A percentile compares a stretch with the other conserved stretches of the same genome.
These are phyloP conservation scores for Coniochaeta ligniaria DNA, from an alignment of 2,329 filamentous ascomycete species.

Conservation along the genomic window DNA sequence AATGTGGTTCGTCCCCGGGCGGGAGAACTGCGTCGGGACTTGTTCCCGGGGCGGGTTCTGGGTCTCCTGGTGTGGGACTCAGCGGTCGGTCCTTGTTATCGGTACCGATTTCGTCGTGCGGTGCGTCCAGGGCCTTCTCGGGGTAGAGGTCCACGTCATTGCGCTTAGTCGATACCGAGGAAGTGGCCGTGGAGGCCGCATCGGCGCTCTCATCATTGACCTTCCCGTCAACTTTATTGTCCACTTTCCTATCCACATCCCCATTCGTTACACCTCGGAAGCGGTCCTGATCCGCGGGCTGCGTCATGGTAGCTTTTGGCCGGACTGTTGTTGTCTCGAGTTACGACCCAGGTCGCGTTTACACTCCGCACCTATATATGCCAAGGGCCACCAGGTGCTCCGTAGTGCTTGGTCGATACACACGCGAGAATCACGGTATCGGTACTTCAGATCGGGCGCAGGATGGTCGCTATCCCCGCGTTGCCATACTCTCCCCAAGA, in stretches of 20 bases:
- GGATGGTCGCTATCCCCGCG: not conserved
- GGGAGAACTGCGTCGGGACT: not conserved
- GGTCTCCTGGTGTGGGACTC: conserved; percentile 1
- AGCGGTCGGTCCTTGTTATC: not conserved
- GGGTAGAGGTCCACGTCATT: not conserved
- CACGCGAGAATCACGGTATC: not conserved
- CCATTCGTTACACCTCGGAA: not conserved
- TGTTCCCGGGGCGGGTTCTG: not conserved
- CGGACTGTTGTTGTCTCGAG: not conserved
- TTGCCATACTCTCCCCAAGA: not conserved
- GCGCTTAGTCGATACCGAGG: not conserved
- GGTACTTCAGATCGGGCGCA: not conserved
- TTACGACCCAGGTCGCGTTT: not conserved
- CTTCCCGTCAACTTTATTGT: not conserved
- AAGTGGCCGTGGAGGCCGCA: not conserved
- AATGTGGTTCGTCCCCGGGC: not conserved
- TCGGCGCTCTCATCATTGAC: not conserved
- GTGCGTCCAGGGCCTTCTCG: not conserved
- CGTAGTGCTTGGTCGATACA: not conserved
- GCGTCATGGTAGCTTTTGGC: not conserved
- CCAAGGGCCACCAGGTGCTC: not conserved
- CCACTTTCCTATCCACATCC: not conserved
- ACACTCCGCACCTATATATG: not conserved
- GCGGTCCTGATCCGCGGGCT: not conserved
- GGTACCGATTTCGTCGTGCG: not conserved